Percentiles rank a stretch among this genome's conserved stretches.
phyloP scores from a whole-genome alignment of 306 rosid species.

The Fragaria vesca region DNA sequence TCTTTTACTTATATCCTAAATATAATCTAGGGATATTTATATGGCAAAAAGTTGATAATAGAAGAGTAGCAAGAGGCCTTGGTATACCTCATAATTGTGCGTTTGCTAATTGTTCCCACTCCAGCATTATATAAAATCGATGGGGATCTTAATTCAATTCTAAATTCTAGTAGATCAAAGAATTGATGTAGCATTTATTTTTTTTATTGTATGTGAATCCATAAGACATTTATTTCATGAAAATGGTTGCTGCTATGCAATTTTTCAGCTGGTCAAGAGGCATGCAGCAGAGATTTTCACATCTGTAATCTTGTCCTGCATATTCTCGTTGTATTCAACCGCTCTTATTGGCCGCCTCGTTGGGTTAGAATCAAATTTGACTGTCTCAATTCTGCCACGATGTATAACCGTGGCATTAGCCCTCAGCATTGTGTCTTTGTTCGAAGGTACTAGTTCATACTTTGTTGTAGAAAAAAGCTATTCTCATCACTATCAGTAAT shows the following conservation, averaged over 20 bases:
- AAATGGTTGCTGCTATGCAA: neutral
- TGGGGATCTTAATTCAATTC: neutral
- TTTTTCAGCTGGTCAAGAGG: conserved; percentile 88
- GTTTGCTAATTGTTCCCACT: neutral
- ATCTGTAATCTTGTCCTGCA: conserved; percentile 72
- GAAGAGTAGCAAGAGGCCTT: neutral
- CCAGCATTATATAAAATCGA: neutral
- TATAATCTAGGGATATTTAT: neutral
- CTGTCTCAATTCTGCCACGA: conserved; percentile 84
- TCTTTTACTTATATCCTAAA: neutral
- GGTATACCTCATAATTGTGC: neutral
- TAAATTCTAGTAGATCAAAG: neutral
- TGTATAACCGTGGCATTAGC: conserved; percentile 96
- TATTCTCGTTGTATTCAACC: conserved; percentile 91
- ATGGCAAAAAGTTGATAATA: neutral
- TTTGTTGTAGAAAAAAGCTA: neutral
- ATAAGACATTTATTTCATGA: neutral
- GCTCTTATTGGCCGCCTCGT: conserved; percentile 85
- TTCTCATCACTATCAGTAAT: conserved; percentile 3
- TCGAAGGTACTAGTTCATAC: conserved; percentile 65
- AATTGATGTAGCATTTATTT: neutral
- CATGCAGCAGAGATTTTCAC: conserved; percentile 97
- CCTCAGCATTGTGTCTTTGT: conserved; percentile 85
- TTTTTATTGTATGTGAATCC: neutral
- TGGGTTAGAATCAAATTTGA: conserved; percentile 83